Conservation (phyloP, 2,329 filamentous ascomycete species). For the Bipolaris zeicola region DNA sequence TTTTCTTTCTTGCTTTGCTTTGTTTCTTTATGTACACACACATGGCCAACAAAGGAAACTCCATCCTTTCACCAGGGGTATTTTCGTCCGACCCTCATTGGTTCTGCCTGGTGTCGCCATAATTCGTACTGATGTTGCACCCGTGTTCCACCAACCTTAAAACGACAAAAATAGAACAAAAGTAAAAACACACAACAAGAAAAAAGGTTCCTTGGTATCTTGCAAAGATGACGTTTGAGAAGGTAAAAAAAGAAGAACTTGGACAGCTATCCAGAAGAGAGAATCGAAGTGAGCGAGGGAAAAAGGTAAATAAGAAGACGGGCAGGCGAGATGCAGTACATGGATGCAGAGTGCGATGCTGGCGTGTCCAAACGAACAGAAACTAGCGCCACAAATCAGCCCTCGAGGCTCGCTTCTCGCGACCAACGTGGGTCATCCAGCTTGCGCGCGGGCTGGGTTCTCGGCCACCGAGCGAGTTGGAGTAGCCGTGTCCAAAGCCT, state of each 20-base stretch:
- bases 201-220: constrained; percentile 11
- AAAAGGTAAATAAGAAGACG: constrained; percentile 5
- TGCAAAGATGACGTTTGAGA: constrained; percentile 11
- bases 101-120: constrained; percentile 3
- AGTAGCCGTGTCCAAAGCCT: constrained; percentile 33
- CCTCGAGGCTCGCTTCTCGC: constrained; percentile 42
- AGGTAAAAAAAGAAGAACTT: constrained; percentile 7
- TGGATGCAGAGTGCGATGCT: neutral
- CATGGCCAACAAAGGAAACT: constrained; percentile 4
- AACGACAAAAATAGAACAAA: neutral
- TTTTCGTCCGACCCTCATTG: constrained; percentile 7
- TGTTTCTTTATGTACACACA: constrained; percentile 7
- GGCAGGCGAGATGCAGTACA: neutral
- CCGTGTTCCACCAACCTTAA: neutral
- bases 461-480: constrained; percentile 31
- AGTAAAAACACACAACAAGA: neutral
- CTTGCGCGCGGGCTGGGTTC: constrained; percentile 34
- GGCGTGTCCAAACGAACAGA: neutral
- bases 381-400: constrained; percentile 45
- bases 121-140: constrained; percentile 6
- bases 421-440: constrained; percentile 40
- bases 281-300: constrained; percentile 11
- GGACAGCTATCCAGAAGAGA: constrained; percentile 24
- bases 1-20: neutral
- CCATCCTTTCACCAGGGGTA: constrained; percentile 9